Evolutionary conservation across 345 rosid species (phyloP), one percentile per base, ranked within the genome.

Genomic region (Viola odorata): DNA sequence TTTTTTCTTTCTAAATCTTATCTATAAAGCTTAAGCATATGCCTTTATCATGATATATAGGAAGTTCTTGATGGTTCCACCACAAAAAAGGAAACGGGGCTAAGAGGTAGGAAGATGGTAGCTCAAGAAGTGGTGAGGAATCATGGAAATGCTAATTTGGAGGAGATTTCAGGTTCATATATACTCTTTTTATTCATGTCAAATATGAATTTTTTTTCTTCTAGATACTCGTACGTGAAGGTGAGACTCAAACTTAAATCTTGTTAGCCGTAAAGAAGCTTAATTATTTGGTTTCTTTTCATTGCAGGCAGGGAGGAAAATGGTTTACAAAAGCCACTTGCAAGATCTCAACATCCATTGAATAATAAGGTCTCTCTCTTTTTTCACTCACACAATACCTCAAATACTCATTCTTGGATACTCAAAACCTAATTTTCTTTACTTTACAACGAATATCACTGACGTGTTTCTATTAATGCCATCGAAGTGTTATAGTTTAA

Each of bases 131-230:
- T 38, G 53, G 12, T 36, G 60, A 62, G 50, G 49, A 55, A 66
- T 5, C 42, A 39, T 12, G 69, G 52, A 62, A 37, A 12, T 47
- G 16, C 49, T 23, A 23, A 23, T 61, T 66, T 72, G 55, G 61
- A 67, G 65, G 47, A 56, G 9, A 68, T 65, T 66, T 77, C 84
- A 82, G 84, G 84, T 82, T 75, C 82, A 65, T 69, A n/a, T n/a
- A n/a, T n/a, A 65, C 12, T 72, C 37, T 38, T 71, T 48, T 23
- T 2, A 23, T 23, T 65, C 75, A 70, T 65, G 69, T 66, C 65
- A 76, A 70, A 53, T 69, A 67, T 72, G 68, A 71, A 37, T 63
- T 63, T 57, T 65, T 59, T 70, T 78, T 63, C 47, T 63, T 67
- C 44, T 58, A 39, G 47, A 58, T 37, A 53, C 60, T 57, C 17